Conservation (phyloP, 164 flowering plant genomes). For the Tinospora cordifolia region DNA sequence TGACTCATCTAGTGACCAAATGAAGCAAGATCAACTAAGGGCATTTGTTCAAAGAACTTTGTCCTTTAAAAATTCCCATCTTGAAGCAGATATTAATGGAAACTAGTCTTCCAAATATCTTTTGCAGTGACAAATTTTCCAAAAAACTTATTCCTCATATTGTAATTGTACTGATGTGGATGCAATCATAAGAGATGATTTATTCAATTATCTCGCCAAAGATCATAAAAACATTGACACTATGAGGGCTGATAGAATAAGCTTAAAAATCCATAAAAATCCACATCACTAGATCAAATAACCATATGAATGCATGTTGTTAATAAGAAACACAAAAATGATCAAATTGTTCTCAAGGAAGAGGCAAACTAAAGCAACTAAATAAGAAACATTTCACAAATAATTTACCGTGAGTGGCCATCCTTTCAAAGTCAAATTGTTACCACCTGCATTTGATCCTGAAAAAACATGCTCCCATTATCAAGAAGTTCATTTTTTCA, state of each 20-base stretch:
- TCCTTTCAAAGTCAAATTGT: constrained; percentile 89
- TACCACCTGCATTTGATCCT: constrained; percentile 91
- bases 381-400: not conserved
- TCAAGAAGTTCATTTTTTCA: not conserved
- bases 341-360: not conserved
- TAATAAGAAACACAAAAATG: not conserved
- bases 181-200: not conserved
- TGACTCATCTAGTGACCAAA: not conserved
- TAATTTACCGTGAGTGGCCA: constrained; percentile 91
- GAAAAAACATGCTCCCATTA: constrained; percentile 18
- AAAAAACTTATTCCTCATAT: too few species aligned
- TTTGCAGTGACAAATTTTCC: too few species aligned
- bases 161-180: too few species aligned
- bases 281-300: not conserved
- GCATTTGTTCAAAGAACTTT: too few species aligned
- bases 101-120: too few species aligned
- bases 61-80: too few species aligned
- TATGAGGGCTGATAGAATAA: too few species aligned
- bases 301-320: not conserved
- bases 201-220: not conserved
- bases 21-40: not conserved
- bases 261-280: too few species aligned
- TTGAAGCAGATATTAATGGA: too few species aligned
- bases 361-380: not conserved
- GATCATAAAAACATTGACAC: too few species aligned